These are phyloP conservation scores for Zizania latifolia DNA, from an alignment of 176 grass and related monocot species.

Conservation along the genomic window DNA sequence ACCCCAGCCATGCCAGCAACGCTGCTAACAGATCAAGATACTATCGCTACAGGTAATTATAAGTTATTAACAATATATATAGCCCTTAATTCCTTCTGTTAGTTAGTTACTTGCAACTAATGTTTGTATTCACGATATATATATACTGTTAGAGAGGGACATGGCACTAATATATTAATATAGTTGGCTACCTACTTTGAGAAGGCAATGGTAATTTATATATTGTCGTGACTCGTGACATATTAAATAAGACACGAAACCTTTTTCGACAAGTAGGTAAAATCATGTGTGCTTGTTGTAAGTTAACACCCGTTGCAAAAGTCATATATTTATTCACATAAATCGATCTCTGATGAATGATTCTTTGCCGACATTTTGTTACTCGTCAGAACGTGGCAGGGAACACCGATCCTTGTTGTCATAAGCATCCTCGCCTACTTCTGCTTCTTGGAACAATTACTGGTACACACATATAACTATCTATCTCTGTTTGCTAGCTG, in stretches of 20 bases:
- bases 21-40: not conserved
- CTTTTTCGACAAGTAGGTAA: not conserved
- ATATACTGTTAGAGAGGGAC: not conserved
- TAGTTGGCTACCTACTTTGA: not conserved
- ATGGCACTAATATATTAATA: not conserved
- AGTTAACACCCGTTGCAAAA: not conserved
- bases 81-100: not conserved
- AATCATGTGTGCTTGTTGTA: not conserved
- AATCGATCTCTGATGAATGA: not conserved
- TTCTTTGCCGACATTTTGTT: slow-evolving; percentile 13
- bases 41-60: slow-evolving; percentile 36
- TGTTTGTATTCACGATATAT: too few species aligned
- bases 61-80: not conserved
- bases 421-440: slow-evolving; percentile 86
- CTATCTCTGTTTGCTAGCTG: not conserved
- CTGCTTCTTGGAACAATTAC: slow-evolving; percentile 86
- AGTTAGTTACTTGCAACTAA: not conserved
- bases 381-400: slow-evolving; percentile 54
- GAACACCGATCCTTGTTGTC: slow-evolving; percentile 69
- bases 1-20: not conserved
- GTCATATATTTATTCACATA: not conserved
- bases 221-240: not conserved
- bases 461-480: slow-evolving; percentile 25
- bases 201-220: not conserved
- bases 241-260: too few species aligned